Evolutionary conservation across 352 stramenopile genomes (phyloP).

Genomic region (Phytophthora ramorum): DNA sequence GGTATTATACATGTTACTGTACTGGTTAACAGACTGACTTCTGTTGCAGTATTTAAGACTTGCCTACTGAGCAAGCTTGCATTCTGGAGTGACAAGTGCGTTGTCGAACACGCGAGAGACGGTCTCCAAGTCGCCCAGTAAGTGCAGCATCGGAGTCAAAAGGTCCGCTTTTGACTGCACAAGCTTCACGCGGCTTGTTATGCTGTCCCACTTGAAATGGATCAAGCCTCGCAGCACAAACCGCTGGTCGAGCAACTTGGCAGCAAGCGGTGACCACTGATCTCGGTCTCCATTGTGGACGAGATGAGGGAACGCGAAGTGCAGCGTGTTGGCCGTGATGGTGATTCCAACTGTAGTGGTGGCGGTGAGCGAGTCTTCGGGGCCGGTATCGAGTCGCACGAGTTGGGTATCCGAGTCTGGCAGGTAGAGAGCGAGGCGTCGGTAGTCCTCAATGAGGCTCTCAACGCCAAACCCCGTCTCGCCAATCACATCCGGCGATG

Average conservation of each 20-base stretch:
- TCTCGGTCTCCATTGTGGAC: neutral
- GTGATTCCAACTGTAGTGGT: neutral
- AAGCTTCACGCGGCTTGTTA: too few species aligned
- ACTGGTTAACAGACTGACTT: too few species aligned
- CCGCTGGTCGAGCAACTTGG: neutral
- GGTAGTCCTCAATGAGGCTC: neutral
- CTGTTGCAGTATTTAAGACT: too few species aligned
- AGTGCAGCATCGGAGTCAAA: constrained; percentile 11
- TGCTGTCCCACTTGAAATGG: too few species aligned
- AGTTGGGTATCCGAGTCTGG: neutral
- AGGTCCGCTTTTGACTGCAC: constrained; percentile 5
- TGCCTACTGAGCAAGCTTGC: neutral
- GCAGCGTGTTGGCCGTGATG: neutral
- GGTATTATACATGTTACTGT: too few species aligned
- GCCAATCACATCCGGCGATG: neutral
- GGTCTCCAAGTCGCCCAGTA: constrained; percentile 5
- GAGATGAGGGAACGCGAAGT: neutral
- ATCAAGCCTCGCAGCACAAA: constrained; percentile 1
- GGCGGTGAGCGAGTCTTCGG: neutral
- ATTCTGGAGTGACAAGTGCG: constrained; percentile 3
- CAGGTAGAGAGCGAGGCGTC: neutral
- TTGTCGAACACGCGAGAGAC: constrained; percentile 4
- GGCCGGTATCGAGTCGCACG: neutral
- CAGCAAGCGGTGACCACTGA: neutral
- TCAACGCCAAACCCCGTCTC: neutral